Base-by-base conservation (phyloP, 768 basidiomycete species). In the Suillus brevipes region DNA sequence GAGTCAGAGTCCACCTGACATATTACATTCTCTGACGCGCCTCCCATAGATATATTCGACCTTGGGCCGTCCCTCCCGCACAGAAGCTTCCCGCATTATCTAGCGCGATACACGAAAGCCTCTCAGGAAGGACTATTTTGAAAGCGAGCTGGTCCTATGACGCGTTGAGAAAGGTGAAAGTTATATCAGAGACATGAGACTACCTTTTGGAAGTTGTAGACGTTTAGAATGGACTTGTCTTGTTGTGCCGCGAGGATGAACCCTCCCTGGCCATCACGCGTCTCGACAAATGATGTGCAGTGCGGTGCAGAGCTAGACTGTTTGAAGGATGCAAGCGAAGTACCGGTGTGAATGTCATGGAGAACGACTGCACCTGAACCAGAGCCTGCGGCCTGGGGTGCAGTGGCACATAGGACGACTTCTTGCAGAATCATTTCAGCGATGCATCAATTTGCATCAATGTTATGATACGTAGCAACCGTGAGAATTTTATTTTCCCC, bases 41-140 rank as follows among this genome's bases (percentile, higher is more conserved):
- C 91, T 98, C 96, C 97, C 97, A 99, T 1, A 99, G 78, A 73
- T 96, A 96, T 70, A 99, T 85, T 61, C 95, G 87, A 37, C 97
- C 97, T 71, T 91, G 89, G 5, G 85, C 77, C 0, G 95, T 96
- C 38, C 95, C 97, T 31, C 91, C 96, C 0, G 92, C 95, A 70
- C 92, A 95, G 69, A 88, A 91, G 42, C 80, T 77, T 4, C 95
- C 95, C 55, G 80, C 81, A 20, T 81, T 81, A 75, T 96, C 93
- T 8, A 94, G 73, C 7, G 90, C 82, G 45, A 97, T 84, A 69
- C 92, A 94, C 31, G 88, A 84, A 53, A 99, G 78, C 74, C 92
- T 94, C 77, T 99, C 97, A 0, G 97, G 94, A 1, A 98, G 81
- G 13, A 97, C 88, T 37, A 96, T 84, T 76, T 95, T 95, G 50